These are phyloP conservation scores for Wickerhamiella slavikovae DNA, from an alignment of 805 yeast species.

Conservation along the genomic window DNA sequence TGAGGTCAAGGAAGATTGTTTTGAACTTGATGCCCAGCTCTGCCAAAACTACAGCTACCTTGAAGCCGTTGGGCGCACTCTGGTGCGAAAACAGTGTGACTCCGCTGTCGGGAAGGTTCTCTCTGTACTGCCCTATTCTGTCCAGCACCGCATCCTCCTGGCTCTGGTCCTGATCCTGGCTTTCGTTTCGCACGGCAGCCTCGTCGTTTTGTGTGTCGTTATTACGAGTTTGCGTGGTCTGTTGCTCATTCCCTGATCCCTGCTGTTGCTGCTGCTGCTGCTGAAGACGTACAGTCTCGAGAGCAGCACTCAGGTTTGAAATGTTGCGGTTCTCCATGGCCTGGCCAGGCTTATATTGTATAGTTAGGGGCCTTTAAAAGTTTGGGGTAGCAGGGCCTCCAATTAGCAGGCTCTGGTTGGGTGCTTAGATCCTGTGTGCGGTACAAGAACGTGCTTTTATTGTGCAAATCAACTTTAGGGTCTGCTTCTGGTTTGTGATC, in stretches of 20 bases:
- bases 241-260: no score
- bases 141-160: conserved; percentile 7
- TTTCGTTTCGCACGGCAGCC: neutral
- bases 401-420: no score
- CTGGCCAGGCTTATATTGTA: neutral
- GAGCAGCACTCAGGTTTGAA: conserved; percentile 15
- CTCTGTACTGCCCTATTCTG: conserved; percentile 49
- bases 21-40: conserved; percentile 64
- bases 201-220: no score
- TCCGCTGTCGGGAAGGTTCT: conserved; percentile 61
- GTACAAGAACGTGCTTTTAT: no score
- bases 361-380: neutral
- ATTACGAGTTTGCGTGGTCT: no score
- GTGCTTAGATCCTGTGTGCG: no score
- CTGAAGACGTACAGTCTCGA: conserved; percentile 13
- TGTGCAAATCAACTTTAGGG: no score
- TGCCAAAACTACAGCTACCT: conserved; percentile 74
- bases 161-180: neutral
- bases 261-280: conserved; percentile 2
- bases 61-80: conserved; percentile 90
- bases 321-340: conserved; percentile 2
- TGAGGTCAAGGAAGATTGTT: conserved; percentile 71
- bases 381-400: no score
- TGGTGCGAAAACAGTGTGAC: conserved; percentile 67
- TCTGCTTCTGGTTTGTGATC: no score